Evolutionary conservation across 192 early-diverging fungal species (phyloP).

Genomic region (Gryganskiella cystojenkinii): DNA sequence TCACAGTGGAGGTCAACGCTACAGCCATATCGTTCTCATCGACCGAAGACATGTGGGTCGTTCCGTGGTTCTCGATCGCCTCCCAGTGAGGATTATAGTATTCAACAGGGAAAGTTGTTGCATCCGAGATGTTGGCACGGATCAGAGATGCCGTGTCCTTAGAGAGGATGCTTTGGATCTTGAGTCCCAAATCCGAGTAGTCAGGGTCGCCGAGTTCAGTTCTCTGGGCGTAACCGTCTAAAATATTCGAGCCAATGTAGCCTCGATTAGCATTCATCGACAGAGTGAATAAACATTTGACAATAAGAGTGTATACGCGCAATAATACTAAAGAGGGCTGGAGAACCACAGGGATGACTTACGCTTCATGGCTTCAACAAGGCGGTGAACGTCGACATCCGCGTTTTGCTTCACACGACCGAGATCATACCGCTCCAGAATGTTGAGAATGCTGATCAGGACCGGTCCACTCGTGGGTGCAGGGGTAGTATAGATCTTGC

Average conservation of each 20-base stretch:
- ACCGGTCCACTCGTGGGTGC: conserved; percentile 89
- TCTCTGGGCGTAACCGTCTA: conserved; percentile 82
- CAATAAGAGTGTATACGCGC: too few species aligned
- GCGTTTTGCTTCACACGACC: conserved; percentile 62
- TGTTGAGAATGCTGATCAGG: conserved; percentile 85
- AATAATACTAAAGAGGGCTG: not conserved
- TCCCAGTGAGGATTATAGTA: conserved; percentile 89
- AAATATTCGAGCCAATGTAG: not conserved
- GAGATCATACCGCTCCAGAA: conserved; percentile 86
- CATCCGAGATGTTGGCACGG: conserved; percentile 80
- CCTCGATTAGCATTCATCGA: not conserved
- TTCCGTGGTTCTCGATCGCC: conserved; percentile 84
- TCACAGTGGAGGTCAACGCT: conserved; percentile 90
- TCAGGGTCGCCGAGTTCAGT: conserved; percentile 86
- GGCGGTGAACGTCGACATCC: conserved; percentile 79
- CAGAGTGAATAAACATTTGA: not conserved
- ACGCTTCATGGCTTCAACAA: conserved; percentile 90
- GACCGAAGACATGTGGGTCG: conserved; percentile 89
- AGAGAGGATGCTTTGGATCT: conserved; percentile 69
- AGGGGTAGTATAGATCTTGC: conserved; percentile 59
- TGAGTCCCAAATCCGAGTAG: conserved; percentile 67
- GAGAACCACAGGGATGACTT: conserved; percentile 2
- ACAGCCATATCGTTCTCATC: conserved; percentile 80
- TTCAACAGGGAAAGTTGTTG: conserved; percentile 68
- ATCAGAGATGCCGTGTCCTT: conserved; percentile 76